A percentile compares a stretch with the other conserved stretches of the same genome.
Conservation (phyloP, 2,329 filamentous ascomycete genomes). For the Verticillium isaacii region DNA sequence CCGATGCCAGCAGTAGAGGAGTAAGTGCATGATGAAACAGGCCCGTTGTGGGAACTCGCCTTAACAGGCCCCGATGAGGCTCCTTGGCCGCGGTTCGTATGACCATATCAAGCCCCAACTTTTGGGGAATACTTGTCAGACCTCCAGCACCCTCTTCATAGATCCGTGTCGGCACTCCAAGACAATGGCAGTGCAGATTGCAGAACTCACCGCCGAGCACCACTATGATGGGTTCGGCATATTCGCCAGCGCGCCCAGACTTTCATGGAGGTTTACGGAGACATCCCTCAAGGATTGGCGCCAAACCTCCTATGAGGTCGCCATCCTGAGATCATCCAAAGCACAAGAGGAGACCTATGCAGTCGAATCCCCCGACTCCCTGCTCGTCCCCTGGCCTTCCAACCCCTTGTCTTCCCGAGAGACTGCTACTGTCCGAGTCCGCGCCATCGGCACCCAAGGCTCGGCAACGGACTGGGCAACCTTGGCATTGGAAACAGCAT, state of each 20-base stretch:
- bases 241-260: conserved; percentile 2
- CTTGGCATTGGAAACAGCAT: conserved; percentile 18
- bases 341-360: not conserved
- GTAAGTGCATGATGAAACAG: too few relatives aligned
- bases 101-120: conserved; percentile 8
- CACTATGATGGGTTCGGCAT: conserved; percentile 5
- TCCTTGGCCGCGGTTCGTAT: conserved; percentile 14
- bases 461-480: conserved; percentile 5
- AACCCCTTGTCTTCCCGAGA: conserved; percentile 5
- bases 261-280: conserved; percentile 7
- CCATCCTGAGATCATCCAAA: conserved; percentile 1
- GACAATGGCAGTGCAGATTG: not conserved
- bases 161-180: not conserved
- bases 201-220: not conserved
- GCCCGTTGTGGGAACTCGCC: too few relatives aligned
- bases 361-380: conserved; percentile 3
- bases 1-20: too few relatives aligned
- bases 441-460: conserved; percentile 2
- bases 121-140: conserved; percentile 1
- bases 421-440: conserved; percentile 4
- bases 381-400: conserved; percentile 8
- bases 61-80: too few relatives aligned
- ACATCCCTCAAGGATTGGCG: conserved; percentile 4
- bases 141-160: not conserved
- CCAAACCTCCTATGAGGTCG: conserved; percentile 5